phyloP scores from a whole-genome alignment of 805 yeast species.

The Clavispora carvajalis region DNA sequence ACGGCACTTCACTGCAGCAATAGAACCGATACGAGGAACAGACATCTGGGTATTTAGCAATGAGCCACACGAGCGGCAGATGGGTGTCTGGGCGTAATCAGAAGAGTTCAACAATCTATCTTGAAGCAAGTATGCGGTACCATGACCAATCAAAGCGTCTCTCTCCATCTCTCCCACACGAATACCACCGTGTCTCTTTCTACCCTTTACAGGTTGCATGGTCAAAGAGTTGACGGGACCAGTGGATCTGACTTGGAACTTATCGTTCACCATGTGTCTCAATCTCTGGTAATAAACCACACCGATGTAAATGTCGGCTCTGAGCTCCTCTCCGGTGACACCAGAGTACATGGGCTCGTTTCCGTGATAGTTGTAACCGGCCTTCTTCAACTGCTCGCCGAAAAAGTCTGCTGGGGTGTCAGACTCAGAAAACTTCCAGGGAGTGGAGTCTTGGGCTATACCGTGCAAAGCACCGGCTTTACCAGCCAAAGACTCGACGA shows the following conservation, averaged over 20 bases:
- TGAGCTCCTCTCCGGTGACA: conserved; percentile 94
- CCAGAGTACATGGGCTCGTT: conserved; percentile 99
- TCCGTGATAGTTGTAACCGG: conserved; percentile 97
- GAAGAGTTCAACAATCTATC: conserved; percentile 93
- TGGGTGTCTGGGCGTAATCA: conserved; percentile 86
- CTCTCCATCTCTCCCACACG: conserved; percentile 99
- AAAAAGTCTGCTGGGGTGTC: conserved; percentile 97
- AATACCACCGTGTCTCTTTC: conserved; percentile 98
- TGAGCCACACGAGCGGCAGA: conserved; percentile 93
- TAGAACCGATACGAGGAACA: conserved; percentile 85
- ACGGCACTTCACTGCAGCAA: conserved; percentile 79
- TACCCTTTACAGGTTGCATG: conserved; percentile 99
- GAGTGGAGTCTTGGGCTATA: conserved; percentile 94
- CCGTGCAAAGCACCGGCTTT: conserved; percentile 98
- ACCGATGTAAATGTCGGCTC: conserved; percentile 95
- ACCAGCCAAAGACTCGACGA: conserved; percentile 97
- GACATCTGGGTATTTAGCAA: conserved; percentile 82
- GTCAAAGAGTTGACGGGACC: conserved; percentile 97
- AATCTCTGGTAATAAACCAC: conserved; percentile 96
- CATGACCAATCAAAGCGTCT: conserved; percentile 98
- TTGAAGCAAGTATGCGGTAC: conserved; percentile 90
- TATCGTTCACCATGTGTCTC: conserved; percentile 99
- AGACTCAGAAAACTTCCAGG: conserved; percentile 86
- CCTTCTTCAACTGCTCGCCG: conserved; percentile 80
- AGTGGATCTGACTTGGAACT: conserved; percentile 98